phyloP scores from a whole-genome alignment of 2,329 filamentous ascomycete species.

The Herpotrichia juniperi region DNA sequence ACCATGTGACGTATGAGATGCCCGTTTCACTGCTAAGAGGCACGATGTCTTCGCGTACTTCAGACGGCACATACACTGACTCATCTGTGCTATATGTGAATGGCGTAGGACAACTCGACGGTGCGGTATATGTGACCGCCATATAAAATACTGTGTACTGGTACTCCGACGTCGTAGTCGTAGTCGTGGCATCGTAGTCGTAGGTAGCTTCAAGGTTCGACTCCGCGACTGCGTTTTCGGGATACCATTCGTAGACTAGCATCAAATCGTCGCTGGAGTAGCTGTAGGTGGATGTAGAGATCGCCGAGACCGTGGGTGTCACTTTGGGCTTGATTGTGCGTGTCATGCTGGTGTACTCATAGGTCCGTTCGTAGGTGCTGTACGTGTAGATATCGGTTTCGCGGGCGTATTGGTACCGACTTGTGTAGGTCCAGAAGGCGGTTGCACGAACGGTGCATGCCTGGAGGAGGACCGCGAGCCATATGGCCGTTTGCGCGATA shows the following conservation, averaged over 20 bases:
- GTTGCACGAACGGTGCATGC: background rate
- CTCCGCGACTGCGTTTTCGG: conserved; percentile 24
- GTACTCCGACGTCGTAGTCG: conserved; percentile 10
- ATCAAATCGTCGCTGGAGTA: conserved; percentile 17
- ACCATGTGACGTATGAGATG: conserved; percentile 30
- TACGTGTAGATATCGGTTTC: conserved; percentile 21
- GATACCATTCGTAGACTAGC: conserved; percentile 28
- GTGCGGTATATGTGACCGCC: conserved; percentile 39
- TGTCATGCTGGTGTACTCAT: conserved; percentile 2
- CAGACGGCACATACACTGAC: conserved; percentile 28
- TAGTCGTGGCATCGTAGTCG: conserved; percentile 14
- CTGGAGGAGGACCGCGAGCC: background rate
- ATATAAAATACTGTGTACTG: conserved; percentile 27
- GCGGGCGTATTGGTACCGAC: background rate
- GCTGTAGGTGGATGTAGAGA: conserved; percentile 15
- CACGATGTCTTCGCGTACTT: conserved; percentile 29
- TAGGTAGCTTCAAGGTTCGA: conserved; percentile 31
- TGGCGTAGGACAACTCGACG: conserved; percentile 29
- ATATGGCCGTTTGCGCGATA: background rate
- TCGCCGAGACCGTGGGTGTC: conserved; percentile 30
- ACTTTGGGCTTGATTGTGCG: conserved; percentile 29
- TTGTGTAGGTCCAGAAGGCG: conserved; percentile 6
- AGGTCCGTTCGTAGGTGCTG: conserved; percentile 7
- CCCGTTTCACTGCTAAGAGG: conserved; percentile 26
- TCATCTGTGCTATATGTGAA: conserved; percentile 17